phyloP scores from a whole-genome alignment of 768 basidiomycete species.

The Mycena capillaripes region DNA sequence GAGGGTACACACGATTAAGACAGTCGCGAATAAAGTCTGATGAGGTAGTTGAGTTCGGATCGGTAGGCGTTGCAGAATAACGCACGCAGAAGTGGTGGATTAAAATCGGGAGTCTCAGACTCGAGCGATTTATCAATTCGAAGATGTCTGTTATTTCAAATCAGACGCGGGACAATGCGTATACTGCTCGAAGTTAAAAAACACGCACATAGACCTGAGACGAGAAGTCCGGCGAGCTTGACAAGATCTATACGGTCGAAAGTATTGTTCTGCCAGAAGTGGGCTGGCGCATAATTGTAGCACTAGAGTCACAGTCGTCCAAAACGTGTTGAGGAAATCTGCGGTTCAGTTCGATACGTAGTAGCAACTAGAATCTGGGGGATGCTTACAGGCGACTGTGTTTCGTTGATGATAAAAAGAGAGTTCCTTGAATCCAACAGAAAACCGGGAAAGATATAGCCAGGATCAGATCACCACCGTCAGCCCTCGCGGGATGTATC shows the following conservation, averaged over 20 bases:
- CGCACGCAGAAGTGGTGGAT: conserved; percentile 17
- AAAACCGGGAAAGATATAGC: not conserved
- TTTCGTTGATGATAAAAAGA: conserved; percentile 14
- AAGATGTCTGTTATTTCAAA: conserved; percentile 2
- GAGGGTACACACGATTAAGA: not conserved
- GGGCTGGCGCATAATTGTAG: conserved; percentile 7
- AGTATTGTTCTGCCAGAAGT: not conserved
- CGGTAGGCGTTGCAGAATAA: not conserved
- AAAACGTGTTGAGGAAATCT: conserved; percentile 1
- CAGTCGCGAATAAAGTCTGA: conserved; percentile 11
- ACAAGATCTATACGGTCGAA: not conserved
- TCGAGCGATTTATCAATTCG: conserved; percentile 11
- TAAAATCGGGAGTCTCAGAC: conserved; percentile 7
- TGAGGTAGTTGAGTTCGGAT: not conserved
- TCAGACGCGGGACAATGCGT: not conserved
- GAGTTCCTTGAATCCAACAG: conserved; percentile 7
- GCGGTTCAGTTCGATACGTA: not conserved
- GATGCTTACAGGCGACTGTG: conserved; percentile 3
- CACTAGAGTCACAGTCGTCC: not conserved
- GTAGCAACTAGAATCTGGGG: not conserved
- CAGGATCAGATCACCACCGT: too few species aligned
- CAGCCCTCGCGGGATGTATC: too few species aligned
- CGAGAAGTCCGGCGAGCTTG: conserved; percentile 2
- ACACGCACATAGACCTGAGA: conserved; percentile 8
- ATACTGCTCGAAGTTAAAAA: not conserved